Evolutionary conservation across 352 stramenopile species (phyloP).

Genomic region (Blastocystis sp.): DNA sequence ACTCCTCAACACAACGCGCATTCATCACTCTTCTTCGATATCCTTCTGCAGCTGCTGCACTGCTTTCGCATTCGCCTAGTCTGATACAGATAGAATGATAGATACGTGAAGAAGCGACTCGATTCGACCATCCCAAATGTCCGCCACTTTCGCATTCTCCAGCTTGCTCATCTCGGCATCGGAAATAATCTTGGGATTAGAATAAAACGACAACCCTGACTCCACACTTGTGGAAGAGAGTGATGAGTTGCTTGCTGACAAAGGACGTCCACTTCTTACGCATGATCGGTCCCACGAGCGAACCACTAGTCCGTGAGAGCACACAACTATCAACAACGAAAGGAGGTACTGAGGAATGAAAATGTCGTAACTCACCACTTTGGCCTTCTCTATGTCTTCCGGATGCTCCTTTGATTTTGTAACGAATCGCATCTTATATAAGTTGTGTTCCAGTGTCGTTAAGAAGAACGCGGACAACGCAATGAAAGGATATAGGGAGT

Average conservation of each 20-base stretch:
- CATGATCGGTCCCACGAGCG: slow-evolving; percentile 42
- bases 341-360: slow-evolving; percentile 39
- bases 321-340: too few relatives aligned
- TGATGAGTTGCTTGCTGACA: slow-evolving; percentile 38
- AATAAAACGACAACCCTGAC: not conserved
- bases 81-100: not conserved
- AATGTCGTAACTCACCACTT: slow-evolving; percentile 46
- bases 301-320: too few relatives aligned
- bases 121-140: slow-evolving; percentile 57
- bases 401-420: slow-evolving; percentile 64
- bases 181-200: slow-evolving; percentile 11
- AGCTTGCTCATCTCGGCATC: slow-evolving; percentile 36
- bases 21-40: slow-evolving; percentile 11
- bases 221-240: slow-evolving; percentile 24
- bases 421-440: slow-evolving; percentile 70
- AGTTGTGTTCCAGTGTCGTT: slow-evolving; percentile 51
- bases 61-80: not conserved
- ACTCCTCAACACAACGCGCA: not conserved
- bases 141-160: not conserved
- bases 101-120: slow-evolving; percentile 54
- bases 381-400: slow-evolving; percentile 47
- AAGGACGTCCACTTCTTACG: slow-evolving; percentile 39
- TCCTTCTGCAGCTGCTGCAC: slow-evolving; percentile 41
- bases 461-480: slow-evolving; percentile 10
- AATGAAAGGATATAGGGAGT: slow-evolving; percentile 55